Percentiles rank a stretch among this genome's conserved stretches.
phyloP scores from a whole-genome alignment of 2,329 filamentous ascomycete species.

The Claviceps cyperi region DNA sequence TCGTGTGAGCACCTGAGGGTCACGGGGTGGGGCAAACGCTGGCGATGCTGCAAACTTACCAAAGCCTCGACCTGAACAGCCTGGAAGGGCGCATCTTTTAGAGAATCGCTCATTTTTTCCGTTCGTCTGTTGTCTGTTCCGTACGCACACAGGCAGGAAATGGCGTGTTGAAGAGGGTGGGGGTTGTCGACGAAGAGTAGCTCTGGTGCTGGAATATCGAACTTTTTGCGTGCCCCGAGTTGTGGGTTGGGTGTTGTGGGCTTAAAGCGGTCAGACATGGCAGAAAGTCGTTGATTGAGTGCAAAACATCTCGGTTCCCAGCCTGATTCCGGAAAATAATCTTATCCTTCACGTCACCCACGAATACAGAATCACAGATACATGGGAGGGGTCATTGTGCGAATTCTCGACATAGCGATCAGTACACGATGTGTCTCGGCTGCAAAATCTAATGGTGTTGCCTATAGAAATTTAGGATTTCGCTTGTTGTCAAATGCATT shows the following conservation, averaged over 20 bases:
- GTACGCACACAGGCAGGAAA: constrained; percentile 7
- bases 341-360: background rate
- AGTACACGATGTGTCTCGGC: background rate
- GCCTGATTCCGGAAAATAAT: too few species aligned
- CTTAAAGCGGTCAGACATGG: constrained; percentile 22
- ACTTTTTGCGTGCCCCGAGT: constrained; percentile 26
- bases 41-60: constrained; percentile 38
- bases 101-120: constrained; percentile 41
- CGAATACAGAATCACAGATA: background rate
- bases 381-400: background rate
- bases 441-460: constrained; percentile 1
- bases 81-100: constrained; percentile 60
- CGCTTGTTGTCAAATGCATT: constrained; percentile 1
- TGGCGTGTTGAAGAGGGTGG: constrained; percentile 14
- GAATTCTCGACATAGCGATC: background rate
- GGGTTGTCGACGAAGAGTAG: constrained; percentile 6
- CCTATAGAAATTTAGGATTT: background rate
- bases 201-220: constrained; percentile 26
- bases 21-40: constrained; percentile 20
- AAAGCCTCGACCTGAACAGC: constrained; percentile 89
- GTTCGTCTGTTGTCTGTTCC: constrained; percentile 4
- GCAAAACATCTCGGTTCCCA: background rate
- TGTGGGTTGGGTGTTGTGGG: constrained; percentile 33
- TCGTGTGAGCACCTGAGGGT: constrained; percentile 11
- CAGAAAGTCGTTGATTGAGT: constrained; percentile 16